These are phyloP conservation scores for Lipomyces japonicus DNA, from an alignment of 805 yeast genomes.

Conservation along the genomic window DNA sequence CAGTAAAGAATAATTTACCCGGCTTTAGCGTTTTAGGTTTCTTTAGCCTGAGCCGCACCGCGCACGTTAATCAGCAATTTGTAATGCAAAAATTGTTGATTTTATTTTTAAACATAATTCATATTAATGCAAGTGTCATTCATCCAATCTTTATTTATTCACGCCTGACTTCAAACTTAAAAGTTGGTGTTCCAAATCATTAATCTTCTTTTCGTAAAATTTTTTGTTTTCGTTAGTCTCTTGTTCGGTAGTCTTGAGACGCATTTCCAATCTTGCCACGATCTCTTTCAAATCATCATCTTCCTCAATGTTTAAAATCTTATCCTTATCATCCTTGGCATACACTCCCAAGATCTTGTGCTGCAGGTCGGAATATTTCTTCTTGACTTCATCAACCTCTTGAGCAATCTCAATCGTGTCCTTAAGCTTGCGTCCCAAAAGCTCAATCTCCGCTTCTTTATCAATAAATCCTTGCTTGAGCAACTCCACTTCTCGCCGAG, in stretches of 20 bases:
- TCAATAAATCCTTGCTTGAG: constrained; percentile 36
- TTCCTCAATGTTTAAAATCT: constrained; percentile 11
- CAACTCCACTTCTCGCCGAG: constrained; percentile 34
- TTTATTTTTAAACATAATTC: too few relatives aligned
- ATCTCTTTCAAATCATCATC: constrained; percentile 18
- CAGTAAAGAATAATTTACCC: too few relatives aligned
- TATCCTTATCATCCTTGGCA: constrained; percentile 4
- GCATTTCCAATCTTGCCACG: constrained; percentile 22
- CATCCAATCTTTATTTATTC: too few relatives aligned
- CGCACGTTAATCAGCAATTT: too few relatives aligned
- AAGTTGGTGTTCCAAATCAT: constrained; percentile 8
- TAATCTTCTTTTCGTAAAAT: constrained; percentile 1
- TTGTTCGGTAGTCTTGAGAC: constrained; percentile 6
- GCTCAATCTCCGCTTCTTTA: constrained; percentile 33
- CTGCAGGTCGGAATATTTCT: constrained; percentile 6
- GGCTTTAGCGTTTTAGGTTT: too few relatives aligned
- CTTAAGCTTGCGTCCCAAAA: constrained; percentile 27
- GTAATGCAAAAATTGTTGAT: too few relatives aligned
- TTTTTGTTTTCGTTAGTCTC: constrained; percentile 6
- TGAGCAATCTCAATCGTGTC: constrained; percentile 14
- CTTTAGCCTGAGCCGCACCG: too few relatives aligned
- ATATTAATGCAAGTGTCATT: too few relatives aligned
- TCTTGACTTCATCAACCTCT: constrained; percentile 14
- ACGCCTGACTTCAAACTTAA: too few relatives aligned
- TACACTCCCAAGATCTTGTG: constrained; percentile 6